These are phyloP conservation scores for Neonectria coccinea DNA, from an alignment of 2,329 filamentous ascomycete species.

Conservation along the genomic window DNA sequence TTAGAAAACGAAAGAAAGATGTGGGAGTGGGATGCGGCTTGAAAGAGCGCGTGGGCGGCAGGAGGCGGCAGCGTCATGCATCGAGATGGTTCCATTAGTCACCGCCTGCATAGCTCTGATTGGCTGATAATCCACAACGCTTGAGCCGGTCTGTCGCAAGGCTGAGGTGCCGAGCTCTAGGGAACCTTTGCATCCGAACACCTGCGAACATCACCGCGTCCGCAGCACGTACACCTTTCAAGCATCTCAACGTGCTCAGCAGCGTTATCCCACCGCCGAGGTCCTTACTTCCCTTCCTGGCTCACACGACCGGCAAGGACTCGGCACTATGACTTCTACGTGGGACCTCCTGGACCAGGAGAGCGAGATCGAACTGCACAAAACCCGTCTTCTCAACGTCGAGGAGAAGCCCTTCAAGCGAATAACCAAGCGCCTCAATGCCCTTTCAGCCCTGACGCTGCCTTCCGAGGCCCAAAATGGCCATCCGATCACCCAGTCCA, in stretches of 20 bases:
- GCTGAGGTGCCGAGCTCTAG: conserved; percentile 33
- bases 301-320: neutral
- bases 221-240: neutral
- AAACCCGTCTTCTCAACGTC: conserved; percentile 85
- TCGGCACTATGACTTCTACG: conserved; percentile 53
- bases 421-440: conserved; percentile 82
- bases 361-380: conserved; percentile 88
- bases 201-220: neutral
- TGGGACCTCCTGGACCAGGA: conserved; percentile 79
- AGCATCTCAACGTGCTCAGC: neutral
- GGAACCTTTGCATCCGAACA: conserved; percentile 5
- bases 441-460: conserved; percentile 69
- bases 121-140: conserved; percentile 28
- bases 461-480: conserved; percentile 51
- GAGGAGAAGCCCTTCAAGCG: conserved; percentile 94
- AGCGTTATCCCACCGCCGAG: no score
- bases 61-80: conserved; percentile 32
- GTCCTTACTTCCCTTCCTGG: neutral
- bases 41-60: conserved; percentile 4
- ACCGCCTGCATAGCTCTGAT: conserved; percentile 32
- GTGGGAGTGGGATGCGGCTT: conserved; percentile 9
- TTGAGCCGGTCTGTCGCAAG: conserved; percentile 33
- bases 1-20: conserved; percentile 11
- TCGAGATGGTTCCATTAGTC: conserved; percentile 40
- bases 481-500: conserved; percentile 57